Evolutionary conservation across 345 rosid genomes (phyloP), one percentile per base, ranked within the genome.

Genomic region (Draba incana): DNA sequence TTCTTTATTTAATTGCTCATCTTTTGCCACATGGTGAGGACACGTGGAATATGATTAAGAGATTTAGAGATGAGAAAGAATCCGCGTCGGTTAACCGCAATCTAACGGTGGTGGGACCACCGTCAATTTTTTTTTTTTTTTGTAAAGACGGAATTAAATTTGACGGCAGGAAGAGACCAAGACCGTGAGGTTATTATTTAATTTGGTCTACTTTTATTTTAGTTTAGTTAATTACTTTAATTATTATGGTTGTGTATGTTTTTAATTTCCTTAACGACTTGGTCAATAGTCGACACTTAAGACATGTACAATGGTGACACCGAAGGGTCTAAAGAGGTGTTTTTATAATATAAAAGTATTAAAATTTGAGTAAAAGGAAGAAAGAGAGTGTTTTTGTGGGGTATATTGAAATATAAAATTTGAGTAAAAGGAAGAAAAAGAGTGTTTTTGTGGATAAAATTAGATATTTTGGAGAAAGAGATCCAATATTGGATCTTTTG

Each of bases 221-320:
- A 31, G 9, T 56, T 45, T 23, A 0, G 12, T 49, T 58, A n/a
- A 55, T 56, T 20, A 27, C 6, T 37, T 56, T 24, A 30, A 16
- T 62, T 31, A 58, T 47, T 39, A n/a, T 69, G 31, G 20, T 7
- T 61, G n/a, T 25, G 12, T 31, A 31, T 20, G 43, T 33, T 2
- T 16, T 20, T 6, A 35, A 4, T 39, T 20, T 12, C 0, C 2
- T 30, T 23, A 50, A 57, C 65, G 65, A 60, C 55, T 41, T 7
- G 37, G 71, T 57, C 66, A 72, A 72, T 39, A 49, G 60, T 72
- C 25, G 65, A 55, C 66, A 72, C 70, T 39, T n/a, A n/a, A n/a
- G n/a, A n/a, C n/a, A n/a, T n/a, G n/a, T n/a, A n/a, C n/a, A n/a
- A n/a, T n/a, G n/a, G n/a, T n/a, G n/a, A n/a, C n/a, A n/a, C n/a